phyloP scores from a whole-genome alignment of 768 basidiomycete species.

The Hygrocybe coccinea region DNA sequence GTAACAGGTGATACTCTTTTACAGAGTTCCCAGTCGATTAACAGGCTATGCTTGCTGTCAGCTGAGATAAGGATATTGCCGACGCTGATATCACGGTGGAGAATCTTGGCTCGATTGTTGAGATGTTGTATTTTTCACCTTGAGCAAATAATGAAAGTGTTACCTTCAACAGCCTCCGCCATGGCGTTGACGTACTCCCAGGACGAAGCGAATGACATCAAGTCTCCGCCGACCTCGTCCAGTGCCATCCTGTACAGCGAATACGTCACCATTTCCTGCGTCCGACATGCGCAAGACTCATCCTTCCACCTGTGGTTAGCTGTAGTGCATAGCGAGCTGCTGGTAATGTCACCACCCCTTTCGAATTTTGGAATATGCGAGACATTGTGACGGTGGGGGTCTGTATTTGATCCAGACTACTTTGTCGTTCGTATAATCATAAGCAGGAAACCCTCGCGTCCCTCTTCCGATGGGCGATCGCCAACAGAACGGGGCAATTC shows the following conservation, averaged over 20 bases:
- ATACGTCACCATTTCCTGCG: not conserved
- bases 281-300: not conserved
- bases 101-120: too few relatives aligned
- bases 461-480: constrained; percentile 13
- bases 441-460: constrained; percentile 19
- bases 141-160: not conserved
- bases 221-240: constrained; percentile 10
- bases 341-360: constrained; percentile 27
- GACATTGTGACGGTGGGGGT: constrained; percentile 9
- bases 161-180: constrained; percentile 14
- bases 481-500: constrained; percentile 8
- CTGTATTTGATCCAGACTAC: constrained; percentile 26
- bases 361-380: constrained; percentile 22
- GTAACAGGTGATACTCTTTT: too few relatives aligned
- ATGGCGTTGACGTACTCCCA: constrained; percentile 18
- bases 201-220: constrained; percentile 14
- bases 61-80: too few relatives aligned
- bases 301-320: not conserved
- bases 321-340: not conserved
- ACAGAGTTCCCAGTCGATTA: too few relatives aligned
- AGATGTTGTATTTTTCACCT: too few relatives aligned
- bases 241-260: not conserved
- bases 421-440: constrained; percentile 8
- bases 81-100: too few relatives aligned
- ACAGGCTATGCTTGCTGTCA: too few relatives aligned